A percentile compares a stretch with the other conserved stretches of the same genome.
Conservation (phyloP, 2,329 filamentous ascomycete genomes). For the Amesomyces nigricolor region DNA sequence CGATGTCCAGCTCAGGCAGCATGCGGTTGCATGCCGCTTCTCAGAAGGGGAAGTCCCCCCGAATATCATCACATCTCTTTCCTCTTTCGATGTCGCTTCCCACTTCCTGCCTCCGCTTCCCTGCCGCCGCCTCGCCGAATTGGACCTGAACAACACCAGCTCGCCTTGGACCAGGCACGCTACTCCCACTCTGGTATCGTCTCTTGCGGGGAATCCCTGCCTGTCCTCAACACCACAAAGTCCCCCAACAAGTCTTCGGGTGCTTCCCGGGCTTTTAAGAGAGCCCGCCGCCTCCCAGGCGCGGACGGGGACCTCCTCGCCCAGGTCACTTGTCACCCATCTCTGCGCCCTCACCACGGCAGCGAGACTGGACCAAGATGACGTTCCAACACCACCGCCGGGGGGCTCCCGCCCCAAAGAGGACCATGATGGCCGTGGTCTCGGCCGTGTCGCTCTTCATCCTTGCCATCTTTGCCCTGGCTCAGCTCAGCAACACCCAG, state of each 20-base stretch:
- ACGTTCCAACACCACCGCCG: conserved; percentile 10
- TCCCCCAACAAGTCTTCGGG: not conserved
- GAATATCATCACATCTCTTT: conserved; percentile 4
- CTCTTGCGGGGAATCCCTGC: conserved; percentile 8
- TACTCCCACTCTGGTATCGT: not conserved
- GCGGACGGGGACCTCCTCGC: not conserved
- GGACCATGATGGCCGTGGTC: conserved; percentile 19
- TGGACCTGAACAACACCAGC: too few relatives aligned
- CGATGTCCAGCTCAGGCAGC: not conserved
- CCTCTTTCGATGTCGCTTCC: conserved; percentile 8
- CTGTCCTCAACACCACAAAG: not conserved
- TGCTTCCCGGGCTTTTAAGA: not conserved
- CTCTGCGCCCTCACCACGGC: not conserved
- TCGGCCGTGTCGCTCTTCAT: conserved; percentile 33
- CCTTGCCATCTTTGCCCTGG: conserved; percentile 31
- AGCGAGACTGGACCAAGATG: conserved; percentile 1
- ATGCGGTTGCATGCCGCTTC: not conserved
- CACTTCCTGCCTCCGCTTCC: not conserved
- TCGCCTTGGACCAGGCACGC: not conserved
- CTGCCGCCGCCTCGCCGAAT: not conserved
- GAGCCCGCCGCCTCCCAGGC: not conserved
- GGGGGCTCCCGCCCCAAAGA: conserved; percentile 3
- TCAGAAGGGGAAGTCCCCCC: conserved; percentile 11
- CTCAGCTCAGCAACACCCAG: conserved; percentile 17
- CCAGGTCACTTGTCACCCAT: not conserved